Base-by-base conservation (phyloP, 495 filamentous ascomycete species). In the Aspergillus leporis region DNA sequence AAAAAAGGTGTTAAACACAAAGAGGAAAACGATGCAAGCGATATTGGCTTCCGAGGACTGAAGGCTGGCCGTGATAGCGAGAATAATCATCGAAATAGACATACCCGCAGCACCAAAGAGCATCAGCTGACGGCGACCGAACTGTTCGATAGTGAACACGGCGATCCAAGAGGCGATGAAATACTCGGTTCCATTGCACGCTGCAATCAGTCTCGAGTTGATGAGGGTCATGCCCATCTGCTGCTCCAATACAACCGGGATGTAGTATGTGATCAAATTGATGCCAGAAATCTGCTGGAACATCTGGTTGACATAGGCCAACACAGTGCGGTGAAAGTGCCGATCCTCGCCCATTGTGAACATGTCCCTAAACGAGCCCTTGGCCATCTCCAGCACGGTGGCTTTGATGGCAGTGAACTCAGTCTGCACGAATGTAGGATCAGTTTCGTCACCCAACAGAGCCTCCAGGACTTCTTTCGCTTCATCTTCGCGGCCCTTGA, bases 211-310 rank as follows among this genome's bases (percentile, higher is more conserved):
- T 36, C 86, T 82, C 1, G 89, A 82, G 14, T 83, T 70, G 58
- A 81, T 81, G 38, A 78, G 74, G 46, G 70, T 75, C 30, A 90
- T 78, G 2, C 79, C 77, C 25, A 85, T 78, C 47, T 83, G 78
- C 34, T 78, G 68, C 47, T 84, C 68, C 61, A 89, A 84, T 50
- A 92, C 84, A 4, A 84, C 83, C 6, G 88, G 78, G 1, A 86
- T 81, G 57, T 92, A 92, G 66, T 90, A 90, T 0, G 87, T 88
- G 61, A 91, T 87, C 18, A 92, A 64, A 61, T 91, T 91, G 64
- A 92, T 90, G 22, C 90, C 90, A 0, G 79, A 82, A 31, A 90
- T 85, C 60, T 92, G 88, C 64, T 91, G 89, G 74, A 90, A 90
- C 77, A 89, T 82, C 60, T 91, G 89, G 70, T 89, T 91, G 68